Evolutionary conservation across 2,329 filamentous ascomycete species (phyloP), one percentile per base, ranked within the genome.

Genomic region (Aspergillus sp.): DNA sequence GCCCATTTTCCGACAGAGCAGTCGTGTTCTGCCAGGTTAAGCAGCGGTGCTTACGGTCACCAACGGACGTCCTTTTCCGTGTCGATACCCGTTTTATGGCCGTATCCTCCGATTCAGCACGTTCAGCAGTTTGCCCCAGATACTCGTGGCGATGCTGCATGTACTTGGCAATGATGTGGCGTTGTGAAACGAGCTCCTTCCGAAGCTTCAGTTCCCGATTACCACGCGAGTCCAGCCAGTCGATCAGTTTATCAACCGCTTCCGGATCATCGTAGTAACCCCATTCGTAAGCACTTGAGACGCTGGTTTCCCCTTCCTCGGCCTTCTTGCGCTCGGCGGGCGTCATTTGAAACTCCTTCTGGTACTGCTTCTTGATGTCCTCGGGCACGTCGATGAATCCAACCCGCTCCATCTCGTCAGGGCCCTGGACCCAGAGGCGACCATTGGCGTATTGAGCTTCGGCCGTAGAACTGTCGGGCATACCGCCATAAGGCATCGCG

Each of bases 381-480:
- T 81, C 73, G 0, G 79, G 73, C 55, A 93, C 75, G 54, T 96
- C 88, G 56, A 95, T 88, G 63, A 91, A 95, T 5, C 90, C 90
- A 57, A 86, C 79, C 2, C 86, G 81, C 68, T 95, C 90, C 63
- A 95, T 80, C 48, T 91, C 84, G 64, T 95, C 89, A 0, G 93
- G 93, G 0, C 93, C 93, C 68, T 98, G 93, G 12, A 98, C 84
- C 93, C 93, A 98, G 48, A 98, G 79, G 49, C 91, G 88, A 7
- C 89, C 93, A 64, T 97, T 98, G 37, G 91, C 90, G 63, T 97
- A 98, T 7, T 81, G 84, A 19, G 91, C 90, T 41, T 83, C 77
- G 1, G 89, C 86, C 1, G 91, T 97, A 13, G 90, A 96, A 67
- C 89, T 95, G 54, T 80, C 82, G 0, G 90, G 90, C 47, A 96